These are phyloP conservation scores for Myxozyma mucilagina DNA, from an alignment of 805 yeast genomes.

Conservation along the genomic window DNA sequence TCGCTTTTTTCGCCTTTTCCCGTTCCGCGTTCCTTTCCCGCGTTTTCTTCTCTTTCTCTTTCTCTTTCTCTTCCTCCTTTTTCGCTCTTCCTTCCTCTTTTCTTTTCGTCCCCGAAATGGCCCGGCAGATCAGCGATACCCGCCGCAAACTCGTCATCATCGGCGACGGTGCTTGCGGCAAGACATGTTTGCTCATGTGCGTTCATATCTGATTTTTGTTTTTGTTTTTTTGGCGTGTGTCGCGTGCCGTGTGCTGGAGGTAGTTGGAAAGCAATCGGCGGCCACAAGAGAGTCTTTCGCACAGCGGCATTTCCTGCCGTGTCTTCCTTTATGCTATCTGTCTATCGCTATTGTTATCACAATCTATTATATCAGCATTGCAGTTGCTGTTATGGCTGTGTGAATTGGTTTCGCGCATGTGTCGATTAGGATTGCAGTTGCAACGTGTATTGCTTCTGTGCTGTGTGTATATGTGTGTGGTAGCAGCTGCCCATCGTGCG, in stretches of 20 bases:
- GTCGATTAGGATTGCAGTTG: too few relatives aligned
- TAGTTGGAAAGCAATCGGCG: too few relatives aligned
- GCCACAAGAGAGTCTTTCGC: neutral
- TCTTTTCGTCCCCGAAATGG: constrained; percentile 15
- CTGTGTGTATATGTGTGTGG: too few relatives aligned
- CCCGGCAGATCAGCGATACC: constrained; percentile 30
- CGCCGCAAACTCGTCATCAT: constrained; percentile 77
- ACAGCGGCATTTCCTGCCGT: too few relatives aligned
- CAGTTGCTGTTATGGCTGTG: too few relatives aligned
- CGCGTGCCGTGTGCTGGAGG: neutral
- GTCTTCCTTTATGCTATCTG: too few relatives aligned
- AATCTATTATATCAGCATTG: too few relatives aligned
- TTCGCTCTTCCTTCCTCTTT: neutral
- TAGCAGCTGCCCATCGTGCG: too few relatives aligned
- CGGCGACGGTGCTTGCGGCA: constrained; percentile 98
- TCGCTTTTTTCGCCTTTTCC: neutral
- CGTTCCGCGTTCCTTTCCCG: neutral
- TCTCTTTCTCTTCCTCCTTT: neutral
- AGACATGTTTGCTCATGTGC: constrained; percentile 78
- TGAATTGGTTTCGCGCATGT: too few relatives aligned
- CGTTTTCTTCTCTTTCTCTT: neutral
- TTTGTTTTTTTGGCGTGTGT: neutral
- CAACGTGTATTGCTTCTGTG: too few relatives aligned
- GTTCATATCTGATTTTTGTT: neutral
- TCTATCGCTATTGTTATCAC: too few relatives aligned